Percentiles rank a stretch among this genome's conserved stretches.
Conservation (phyloP, 192 early-diverging fungal genomes). For the Rhizoclosmatium sp. region DNA sequence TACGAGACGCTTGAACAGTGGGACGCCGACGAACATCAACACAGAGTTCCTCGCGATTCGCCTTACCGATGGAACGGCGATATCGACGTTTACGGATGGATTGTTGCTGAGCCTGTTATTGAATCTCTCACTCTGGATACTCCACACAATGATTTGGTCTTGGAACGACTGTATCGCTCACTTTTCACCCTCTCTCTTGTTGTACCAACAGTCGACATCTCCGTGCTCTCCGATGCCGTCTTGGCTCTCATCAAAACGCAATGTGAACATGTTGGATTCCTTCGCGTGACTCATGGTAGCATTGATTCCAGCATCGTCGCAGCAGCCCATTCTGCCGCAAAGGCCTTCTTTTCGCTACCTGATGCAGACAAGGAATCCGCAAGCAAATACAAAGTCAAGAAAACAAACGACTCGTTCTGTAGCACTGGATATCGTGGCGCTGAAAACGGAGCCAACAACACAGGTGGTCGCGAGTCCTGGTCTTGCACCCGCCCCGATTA, state of each 20-base stretch:
- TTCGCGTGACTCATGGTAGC: neutral
- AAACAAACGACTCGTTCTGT: neutral
- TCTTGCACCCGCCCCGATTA: neutral
- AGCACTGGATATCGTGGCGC: conserved; percentile 4
- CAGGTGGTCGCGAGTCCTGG: neutral
- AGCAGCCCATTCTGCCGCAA: neutral
- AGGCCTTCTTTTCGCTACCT: neutral
- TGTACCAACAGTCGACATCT: neutral
- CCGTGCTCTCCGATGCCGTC: neutral
- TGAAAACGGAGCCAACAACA: neutral
- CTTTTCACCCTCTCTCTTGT: neutral
- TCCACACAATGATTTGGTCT: neutral
- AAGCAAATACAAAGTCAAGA: neutral
- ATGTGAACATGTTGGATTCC: conserved; percentile 5
- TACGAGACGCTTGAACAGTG: neutral
- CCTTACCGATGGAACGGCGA: neutral
- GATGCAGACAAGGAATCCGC: neutral
- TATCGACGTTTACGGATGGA: neutral
- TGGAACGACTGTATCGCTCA: neutral
- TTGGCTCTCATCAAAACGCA: neutral
- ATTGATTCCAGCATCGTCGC: neutral
- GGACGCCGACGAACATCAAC: neutral
- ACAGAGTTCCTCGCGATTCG: neutral
- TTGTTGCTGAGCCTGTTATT: neutral
- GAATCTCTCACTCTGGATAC: neutral